Conservation (phyloP, 2,329 filamentous ascomycete genomes). For the Penicillium sclerotigenum region DNA sequence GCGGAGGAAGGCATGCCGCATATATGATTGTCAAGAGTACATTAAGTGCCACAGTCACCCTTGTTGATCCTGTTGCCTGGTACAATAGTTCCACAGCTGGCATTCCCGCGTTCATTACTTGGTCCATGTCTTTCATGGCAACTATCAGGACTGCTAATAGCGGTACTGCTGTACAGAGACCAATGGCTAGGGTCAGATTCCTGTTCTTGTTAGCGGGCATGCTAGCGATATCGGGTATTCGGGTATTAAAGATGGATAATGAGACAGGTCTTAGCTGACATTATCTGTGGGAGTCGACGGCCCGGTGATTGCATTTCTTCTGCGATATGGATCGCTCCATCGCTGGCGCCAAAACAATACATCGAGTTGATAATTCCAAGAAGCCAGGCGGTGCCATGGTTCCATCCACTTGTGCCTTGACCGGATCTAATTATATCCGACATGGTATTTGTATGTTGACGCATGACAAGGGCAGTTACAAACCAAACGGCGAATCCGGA, state of each 20-base stretch:
- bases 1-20: conserved; percentile 24
- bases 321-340: conserved; percentile 16
- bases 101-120: conserved; percentile 1
- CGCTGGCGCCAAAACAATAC: conserved; percentile 16
- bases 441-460: neutral
- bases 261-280: conserved; percentile 4
- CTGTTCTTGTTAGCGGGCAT: conserved; percentile 4
- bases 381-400: conserved; percentile 10
- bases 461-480: neutral
- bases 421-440: neutral
- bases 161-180: neutral
- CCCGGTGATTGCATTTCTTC: conserved; percentile 17
- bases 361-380: conserved; percentile 14
- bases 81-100: conserved; percentile 18
- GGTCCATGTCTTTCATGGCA: neutral
- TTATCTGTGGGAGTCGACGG: conserved; percentile 17
- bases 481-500: neutral
- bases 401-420: conserved; percentile 8
- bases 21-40: conserved; percentile 16
- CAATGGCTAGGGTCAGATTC: conserved; percentile 16
- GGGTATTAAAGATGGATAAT: neutral
- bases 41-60: conserved; percentile 15
- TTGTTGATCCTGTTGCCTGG: conserved; percentile 26
- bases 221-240: neutral
- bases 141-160: neutral